Base-by-base conservation (phyloP, 1,284 basidiomycete genomes). In the Trametes hirsuta region DNA sequence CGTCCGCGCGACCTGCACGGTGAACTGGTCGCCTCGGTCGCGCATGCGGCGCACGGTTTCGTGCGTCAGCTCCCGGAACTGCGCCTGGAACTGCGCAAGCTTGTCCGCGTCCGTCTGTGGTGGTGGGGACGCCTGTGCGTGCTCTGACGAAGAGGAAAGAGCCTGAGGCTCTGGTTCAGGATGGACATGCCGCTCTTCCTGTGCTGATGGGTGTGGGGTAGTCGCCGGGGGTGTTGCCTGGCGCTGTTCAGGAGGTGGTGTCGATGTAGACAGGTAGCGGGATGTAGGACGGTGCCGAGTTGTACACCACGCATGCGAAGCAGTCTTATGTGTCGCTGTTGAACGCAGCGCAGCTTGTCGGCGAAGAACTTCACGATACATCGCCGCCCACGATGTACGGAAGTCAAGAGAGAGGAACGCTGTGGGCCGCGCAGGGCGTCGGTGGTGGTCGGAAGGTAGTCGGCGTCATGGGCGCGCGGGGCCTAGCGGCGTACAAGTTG, bases 11-110 rank as follows among this genome's bases (percentile, higher is more conserved):
- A 89, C 81, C 6, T 71, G 72, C 6, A 77, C 75, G 0, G 88
- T 86, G 65, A 88, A 82, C 45, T 76, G 77, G 71, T 88, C 86
- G 49, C 85, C 79, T 37, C 78, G 80, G 55, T 75, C 76, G 46
- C 85, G 83, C 47, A 88, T 72, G 24, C 72, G 71, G 51, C 81
- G 72, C 9, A 80, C 76, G 14, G 83, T 77, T 48, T 78, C 73
- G 55, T 80, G 76, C 44, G 83, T 72, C 84, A 83, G 86, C 50
- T 81, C 77, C 57, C 75, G 78, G 55, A 90, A 67, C 48, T 62
- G 63, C 15, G 68, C 66, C 61, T 67, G 66, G 18, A 69, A 21
- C 8, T 62, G 24, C 21, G 54, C 49, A 12, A 63, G 46, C 39
- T 56, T 55, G 25, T 46, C 48, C 24, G 49, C 51, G 11, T 42